phyloP scores from a whole-genome alignment of 2,329 filamentous ascomycete species.

The Pseudogymnoascus pannorum region DNA sequence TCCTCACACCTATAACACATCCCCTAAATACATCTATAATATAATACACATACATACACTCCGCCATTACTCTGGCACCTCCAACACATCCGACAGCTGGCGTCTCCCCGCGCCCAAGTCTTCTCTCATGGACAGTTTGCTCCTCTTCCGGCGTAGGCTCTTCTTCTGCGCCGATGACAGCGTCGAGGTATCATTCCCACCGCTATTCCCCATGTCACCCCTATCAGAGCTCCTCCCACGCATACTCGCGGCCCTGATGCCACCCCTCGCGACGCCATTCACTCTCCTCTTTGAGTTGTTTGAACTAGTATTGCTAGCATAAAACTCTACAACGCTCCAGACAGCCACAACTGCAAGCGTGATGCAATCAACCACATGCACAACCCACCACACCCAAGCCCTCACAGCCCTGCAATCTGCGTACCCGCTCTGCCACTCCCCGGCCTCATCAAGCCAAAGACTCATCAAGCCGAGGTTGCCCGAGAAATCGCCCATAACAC shows the following conservation, averaged over 20 bases:
- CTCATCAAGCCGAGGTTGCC: constrained; percentile 86
- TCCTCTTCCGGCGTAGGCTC: constrained; percentile 4
- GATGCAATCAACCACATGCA: constrained; percentile 64
- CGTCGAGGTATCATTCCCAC: not conserved
- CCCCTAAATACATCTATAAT: constrained; percentile 3
- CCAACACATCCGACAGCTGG: constrained; percentile 6
- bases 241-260: not conserved
- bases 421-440: constrained; percentile 76
- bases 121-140: constrained; percentile 1
- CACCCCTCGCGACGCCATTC: not conserved
- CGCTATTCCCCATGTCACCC: not conserved
- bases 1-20: not conserved
- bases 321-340: not conserved
- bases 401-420: constrained; percentile 69
- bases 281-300: not conserved
- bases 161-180: not conserved
- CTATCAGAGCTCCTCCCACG: not conserved
- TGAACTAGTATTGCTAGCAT: not conserved
- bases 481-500: constrained; percentile 97
- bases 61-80: not conserved
- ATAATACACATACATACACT: not conserved
- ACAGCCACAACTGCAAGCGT: not conserved
- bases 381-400: constrained; percentile 91
- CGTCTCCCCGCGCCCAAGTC: constrained; percentile 5
- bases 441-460: constrained; percentile 39